Base-by-base conservation (phyloP, 2,329 filamentous ascomycete species). In the Colletotrichum neosansevieriae region DNA sequence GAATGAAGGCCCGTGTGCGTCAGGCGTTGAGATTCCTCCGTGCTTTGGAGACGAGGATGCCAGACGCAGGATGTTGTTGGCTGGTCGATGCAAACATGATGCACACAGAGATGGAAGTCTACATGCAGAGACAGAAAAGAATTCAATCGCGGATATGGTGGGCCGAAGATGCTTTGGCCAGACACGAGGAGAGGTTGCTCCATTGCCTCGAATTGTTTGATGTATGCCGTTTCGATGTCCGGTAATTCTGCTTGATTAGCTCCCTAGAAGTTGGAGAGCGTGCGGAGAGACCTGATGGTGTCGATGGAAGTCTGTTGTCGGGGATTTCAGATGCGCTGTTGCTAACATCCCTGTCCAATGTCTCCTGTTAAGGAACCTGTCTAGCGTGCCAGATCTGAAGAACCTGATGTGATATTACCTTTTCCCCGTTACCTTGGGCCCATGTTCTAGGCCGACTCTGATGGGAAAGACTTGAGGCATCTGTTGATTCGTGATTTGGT, bases 21-120 rank as follows among this genome's bases (percentile, higher is more conserved):
- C 61, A 69, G 59, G 62, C 66, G 54, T 56, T 54, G 54, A 6
- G 34, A 29, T 49, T 56, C 64, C 56, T 66, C 66, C 21, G 66
- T 66, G 66, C 66, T 56, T 38, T 50, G 66, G 50, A 21, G 40
- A 19, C 56, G n/a, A 58, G 13, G 34, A 40, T 38, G 42, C 61
- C 54, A 34, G 19, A 56, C 29, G 54, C 17, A 49, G 56, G 11
- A 44, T 47, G 42, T 24, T 17, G 66, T 56, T 66, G 24, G 62
- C 66, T 10, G 36, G 54, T 38, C 40, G 40, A 60, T 44, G 56
- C 61, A 60, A 11, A 66, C 24, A 24, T 66, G 66, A 63, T 49
- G 59, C 64, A 67, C 19, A 45, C n/a, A 15, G 50, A 17, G 13
- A 45, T 17, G 34, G 62, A 51, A 45, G 61, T 34, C 60, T 60